phyloP scores from a whole-genome alignment of 78 protist genomes.

The Dictyostelium capitatum region DNA sequence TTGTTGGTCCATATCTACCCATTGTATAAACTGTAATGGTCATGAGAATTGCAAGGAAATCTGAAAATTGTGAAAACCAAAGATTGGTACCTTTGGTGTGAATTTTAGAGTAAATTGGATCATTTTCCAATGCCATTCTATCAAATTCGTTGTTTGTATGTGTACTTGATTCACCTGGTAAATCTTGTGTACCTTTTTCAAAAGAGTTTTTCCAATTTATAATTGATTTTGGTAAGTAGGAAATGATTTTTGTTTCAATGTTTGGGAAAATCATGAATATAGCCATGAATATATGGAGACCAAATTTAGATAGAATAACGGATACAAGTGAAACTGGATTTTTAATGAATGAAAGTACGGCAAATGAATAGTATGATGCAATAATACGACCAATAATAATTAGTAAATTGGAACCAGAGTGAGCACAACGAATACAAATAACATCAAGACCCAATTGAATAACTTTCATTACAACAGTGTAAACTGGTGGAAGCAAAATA shows the following conservation, averaged over 20 bases:
- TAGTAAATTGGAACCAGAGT: conserved; percentile 62
- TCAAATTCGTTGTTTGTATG: conserved; percentile 40
- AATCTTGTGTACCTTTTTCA: conserved; percentile 4
- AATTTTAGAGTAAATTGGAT: conserved; percentile 1
- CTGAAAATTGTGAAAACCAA: conserved; percentile 74
- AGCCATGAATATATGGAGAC: conserved; percentile 61
- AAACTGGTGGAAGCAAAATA: conserved; percentile 65
- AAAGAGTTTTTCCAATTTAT: conserved; percentile 29
- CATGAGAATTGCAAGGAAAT: conserved; percentile 43
- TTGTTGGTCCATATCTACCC: conserved; percentile 76
- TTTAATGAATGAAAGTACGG: conserved; percentile 38
- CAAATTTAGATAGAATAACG: conserved; percentile 52
- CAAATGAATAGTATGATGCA: conserved; percentile 67
- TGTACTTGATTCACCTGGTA: background rate
- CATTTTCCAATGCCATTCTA: conserved; percentile 52
- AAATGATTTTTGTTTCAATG: background rate
- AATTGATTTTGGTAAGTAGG: conserved; percentile 17
- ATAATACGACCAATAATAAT: conserved; percentile 64
- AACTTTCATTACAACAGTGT: conserved; percentile 58
- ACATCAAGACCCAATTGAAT: conserved; percentile 77
- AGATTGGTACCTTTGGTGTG: conserved; percentile 59
- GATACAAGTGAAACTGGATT: conserved; percentile 63
- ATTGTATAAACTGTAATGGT: conserved; percentile 40
- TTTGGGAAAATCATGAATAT: conserved; percentile 46
- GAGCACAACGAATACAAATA: conserved; percentile 79